These are phyloP conservation scores for Nakazawaea wickerhamii DNA, from an alignment of 805 yeast genomes.

Conservation along the genomic window DNA sequence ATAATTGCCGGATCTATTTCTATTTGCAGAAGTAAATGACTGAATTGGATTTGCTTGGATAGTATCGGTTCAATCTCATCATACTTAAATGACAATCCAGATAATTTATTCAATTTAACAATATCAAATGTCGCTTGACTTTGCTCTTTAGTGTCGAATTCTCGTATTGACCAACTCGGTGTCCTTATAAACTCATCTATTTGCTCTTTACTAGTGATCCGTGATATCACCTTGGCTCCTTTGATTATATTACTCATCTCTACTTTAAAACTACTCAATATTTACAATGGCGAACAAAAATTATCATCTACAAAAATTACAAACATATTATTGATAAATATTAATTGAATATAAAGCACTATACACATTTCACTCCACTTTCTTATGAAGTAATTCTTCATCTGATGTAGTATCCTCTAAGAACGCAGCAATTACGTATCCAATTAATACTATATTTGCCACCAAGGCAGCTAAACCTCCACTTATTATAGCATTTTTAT, in stretches of 20 bases:
- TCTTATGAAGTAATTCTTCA: conserved; percentile 29
- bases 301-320: too few species aligned
- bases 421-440: conserved; percentile 70
- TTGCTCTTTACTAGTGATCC: conserved; percentile 15
- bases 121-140: conserved; percentile 13
- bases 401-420: conserved; percentile 48
- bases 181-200: conserved; percentile 16
- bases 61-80: conserved; percentile 33
- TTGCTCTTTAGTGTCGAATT: conserved; percentile 16
- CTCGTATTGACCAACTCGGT: conserved; percentile 24
- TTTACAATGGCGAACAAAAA: too few species aligned
- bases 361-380: conserved; percentile 24
- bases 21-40: conserved; percentile 37
- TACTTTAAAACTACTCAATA: neutral
- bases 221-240: conserved; percentile 7
- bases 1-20: conserved; percentile 15
- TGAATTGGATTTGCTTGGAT: conserved; percentile 44
- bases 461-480: conserved; percentile 78
- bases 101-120: conserved; percentile 24
- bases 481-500: conserved; percentile 54
- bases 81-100: conserved; percentile 36
- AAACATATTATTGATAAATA: too few species aligned
- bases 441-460: conserved; percentile 70
- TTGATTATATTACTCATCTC: neutral
- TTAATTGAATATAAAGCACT: neutral